These are phyloP conservation scores for Ophiocordyceps polyrhachis-furcata DNA, from an alignment of 2,329 filamentous ascomycete genomes.

Conservation along the genomic window DNA sequence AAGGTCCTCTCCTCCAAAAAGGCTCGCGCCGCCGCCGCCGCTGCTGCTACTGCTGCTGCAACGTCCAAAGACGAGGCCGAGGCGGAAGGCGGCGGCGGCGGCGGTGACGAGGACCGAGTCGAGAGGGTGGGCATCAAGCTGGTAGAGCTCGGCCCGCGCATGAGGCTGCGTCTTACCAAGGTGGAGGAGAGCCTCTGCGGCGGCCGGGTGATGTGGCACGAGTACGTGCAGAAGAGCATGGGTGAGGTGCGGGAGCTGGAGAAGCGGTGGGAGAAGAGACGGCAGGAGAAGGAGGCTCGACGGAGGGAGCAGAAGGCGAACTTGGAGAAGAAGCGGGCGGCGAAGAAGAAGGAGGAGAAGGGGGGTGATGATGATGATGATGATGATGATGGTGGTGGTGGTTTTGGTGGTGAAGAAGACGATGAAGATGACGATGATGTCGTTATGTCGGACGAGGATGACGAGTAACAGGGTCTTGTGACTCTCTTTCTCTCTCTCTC, in stretches of 20 bases:
- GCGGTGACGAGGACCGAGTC: slow-evolving; percentile 35
- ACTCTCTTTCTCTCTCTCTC: too few species aligned
- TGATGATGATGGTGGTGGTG: slow-evolving; percentile 21
- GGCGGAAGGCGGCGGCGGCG: slow-evolving; percentile 6
- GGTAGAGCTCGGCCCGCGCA: slow-evolving; percentile 76
- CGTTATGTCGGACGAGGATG: background rate
- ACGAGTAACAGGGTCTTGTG: too few species aligned
- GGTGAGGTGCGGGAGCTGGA: slow-evolving; percentile 65
- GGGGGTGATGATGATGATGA: slow-evolving; percentile 20
- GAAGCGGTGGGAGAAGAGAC: slow-evolving; percentile 59
- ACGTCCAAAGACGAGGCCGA: slow-evolving; percentile 20
- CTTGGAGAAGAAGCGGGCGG: slow-evolving; percentile 60
- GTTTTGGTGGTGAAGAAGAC: slow-evolving; percentile 24
- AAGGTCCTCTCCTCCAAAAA: slow-evolving; percentile 38
- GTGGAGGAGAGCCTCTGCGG: slow-evolving; percentile 85
- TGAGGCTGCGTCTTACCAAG: slow-evolving; percentile 80
- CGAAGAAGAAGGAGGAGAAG: slow-evolving; percentile 22
- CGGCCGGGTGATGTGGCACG: slow-evolving; percentile 94
- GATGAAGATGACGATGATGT: background rate
- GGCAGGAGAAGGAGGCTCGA: slow-evolving; percentile 64
- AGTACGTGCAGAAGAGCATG: slow-evolving; percentile 72
- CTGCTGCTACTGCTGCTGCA: too few species aligned
- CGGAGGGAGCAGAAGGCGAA: slow-evolving; percentile 76
- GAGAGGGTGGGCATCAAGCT: slow-evolving; percentile 82
- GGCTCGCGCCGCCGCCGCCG: slow-evolving; percentile 21